Conservation (phyloP, 1,284 basidiomycete genomes). For the Peniophora sp. region DNA sequence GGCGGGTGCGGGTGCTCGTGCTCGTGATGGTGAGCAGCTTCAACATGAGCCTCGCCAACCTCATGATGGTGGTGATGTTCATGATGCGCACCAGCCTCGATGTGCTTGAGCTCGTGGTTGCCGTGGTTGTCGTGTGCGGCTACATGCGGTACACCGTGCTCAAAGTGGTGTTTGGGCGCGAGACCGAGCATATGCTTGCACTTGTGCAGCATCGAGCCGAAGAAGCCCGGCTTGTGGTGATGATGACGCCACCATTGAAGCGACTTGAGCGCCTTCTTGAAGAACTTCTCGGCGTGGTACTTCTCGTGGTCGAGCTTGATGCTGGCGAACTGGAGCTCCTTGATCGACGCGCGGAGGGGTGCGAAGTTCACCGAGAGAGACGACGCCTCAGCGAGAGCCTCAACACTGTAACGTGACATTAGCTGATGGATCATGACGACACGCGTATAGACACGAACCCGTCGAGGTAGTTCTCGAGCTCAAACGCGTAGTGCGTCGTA, state of each 20-base stretch:
- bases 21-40: neutral
- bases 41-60: neutral
- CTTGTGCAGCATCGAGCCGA: neutral
- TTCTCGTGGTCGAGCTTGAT: constrained; percentile 47
- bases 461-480: constrained; percentile 41
- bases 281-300: constrained; percentile 24
- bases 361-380: constrained; percentile 11
- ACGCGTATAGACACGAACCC: constrained; percentile 24
- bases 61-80: neutral
- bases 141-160: neutral
- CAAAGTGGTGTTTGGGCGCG: constrained; percentile 12
- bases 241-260: neutral
- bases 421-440: neutral
- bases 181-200: neutral
- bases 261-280: constrained; percentile 21
- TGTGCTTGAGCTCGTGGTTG: neutral
- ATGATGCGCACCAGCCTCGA: neutral
- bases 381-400: constrained; percentile 15
- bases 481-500: constrained; percentile 61
- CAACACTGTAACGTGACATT: constrained; percentile 18
- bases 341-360: constrained; percentile 40
- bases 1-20: neutral
- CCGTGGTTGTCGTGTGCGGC: neutral
- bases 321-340: constrained; percentile 42
- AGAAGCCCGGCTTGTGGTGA: neutral